Base-by-base conservation (phyloP, 176 grass and related monocot genomes). In the Carex cristatella region DNA sequence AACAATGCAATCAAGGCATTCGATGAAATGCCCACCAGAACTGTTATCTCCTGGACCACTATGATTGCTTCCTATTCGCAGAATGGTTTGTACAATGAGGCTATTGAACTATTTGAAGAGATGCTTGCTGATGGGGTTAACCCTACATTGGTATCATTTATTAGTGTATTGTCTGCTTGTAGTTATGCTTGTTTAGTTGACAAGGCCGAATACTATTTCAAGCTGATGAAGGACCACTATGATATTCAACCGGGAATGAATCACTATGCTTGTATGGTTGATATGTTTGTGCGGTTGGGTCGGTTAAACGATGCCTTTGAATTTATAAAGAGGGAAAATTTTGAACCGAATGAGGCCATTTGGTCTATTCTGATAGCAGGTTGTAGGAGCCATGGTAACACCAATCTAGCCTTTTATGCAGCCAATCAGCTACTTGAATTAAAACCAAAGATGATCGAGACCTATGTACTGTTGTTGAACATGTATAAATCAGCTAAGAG, bases 311-410 rank as follows among this genome's bases (percentile, higher is more conserved):
- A 94, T 86, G 94, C 94, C 69, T 97, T 97, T 76, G 85, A 61
- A 58, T 97, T 91, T 61, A 87, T 97, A 7, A 70, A 85, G 48
- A 91, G 77, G 44, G 90, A 81, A 11, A 72, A 66, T 66, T 94
- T 94, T 18, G 58, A 90, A 54, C 90, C 88, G 1, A 97, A 88
- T 37, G 94, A 97, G 85, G 81, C 91, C 49, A 94, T 97, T 56
- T 97, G 94, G 94, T 97, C 92, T 11, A 97, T 93, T 77, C 86
- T 97, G 78, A 85, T 97, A 56, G 94, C 94, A 86, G 92, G 94
- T 58, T 97, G 89, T 60, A 88, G 92, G 76, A 94, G 90, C 31
- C 94, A 91, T 54, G 92, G 94, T 33, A 94, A 97, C 44, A 86
- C 88, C 88, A 88, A 89, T 28, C 85, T 97, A 56, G 90, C 91